A percentile compares a stretch with the other conserved stretches of the same genome.
phyloP scores from a whole-genome alignment of 306 rosid species.

The Acacia melanoxylon region DNA sequence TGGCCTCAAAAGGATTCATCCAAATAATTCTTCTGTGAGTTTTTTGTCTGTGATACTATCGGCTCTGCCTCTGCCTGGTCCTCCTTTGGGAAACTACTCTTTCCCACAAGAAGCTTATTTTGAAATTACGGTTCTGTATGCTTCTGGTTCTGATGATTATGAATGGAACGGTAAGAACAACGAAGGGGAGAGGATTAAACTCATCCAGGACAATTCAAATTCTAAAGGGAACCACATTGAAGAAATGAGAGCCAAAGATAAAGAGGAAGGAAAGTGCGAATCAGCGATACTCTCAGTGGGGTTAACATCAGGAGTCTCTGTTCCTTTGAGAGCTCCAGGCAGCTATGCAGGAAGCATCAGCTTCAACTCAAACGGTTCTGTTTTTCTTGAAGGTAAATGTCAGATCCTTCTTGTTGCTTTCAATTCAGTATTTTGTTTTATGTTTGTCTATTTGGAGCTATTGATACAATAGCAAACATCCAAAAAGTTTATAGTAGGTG shows the following conservation, averaged over 20 bases:
- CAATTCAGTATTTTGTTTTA: not conserved
- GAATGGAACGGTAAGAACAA: constrained; percentile 36
- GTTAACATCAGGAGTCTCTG: constrained; percentile 57
- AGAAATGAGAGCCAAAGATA: constrained; percentile 44
- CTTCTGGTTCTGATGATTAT: constrained; percentile 25
- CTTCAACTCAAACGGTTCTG: constrained; percentile 82
- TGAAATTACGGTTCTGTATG: constrained; percentile 66
- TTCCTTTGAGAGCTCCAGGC: constrained; percentile 69
- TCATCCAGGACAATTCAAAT: constrained; percentile 49
- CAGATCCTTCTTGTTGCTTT: not conserved
- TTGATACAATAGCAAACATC: too few species aligned
- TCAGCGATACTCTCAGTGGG: constrained; percentile 67
- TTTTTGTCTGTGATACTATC: constrained; percentile 60
- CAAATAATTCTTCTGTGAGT: constrained; percentile 26
- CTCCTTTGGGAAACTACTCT: constrained; percentile 63
- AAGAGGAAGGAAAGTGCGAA: constrained; percentile 45
- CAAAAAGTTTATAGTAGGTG: not conserved
- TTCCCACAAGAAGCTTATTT: constrained; percentile 96
- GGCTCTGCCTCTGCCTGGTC: constrained; percentile 86
- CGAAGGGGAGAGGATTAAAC: constrained; percentile 79
- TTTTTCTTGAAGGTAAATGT: constrained; percentile 79
- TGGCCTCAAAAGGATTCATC: constrained; percentile 50
- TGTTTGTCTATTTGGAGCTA: not conserved
- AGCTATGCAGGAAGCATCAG: constrained; percentile 80
- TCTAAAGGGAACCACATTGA: constrained; percentile 31